Base-by-base conservation (phyloP, 768 basidiomycete species). In the Pleurotus ostreatus region DNA sequence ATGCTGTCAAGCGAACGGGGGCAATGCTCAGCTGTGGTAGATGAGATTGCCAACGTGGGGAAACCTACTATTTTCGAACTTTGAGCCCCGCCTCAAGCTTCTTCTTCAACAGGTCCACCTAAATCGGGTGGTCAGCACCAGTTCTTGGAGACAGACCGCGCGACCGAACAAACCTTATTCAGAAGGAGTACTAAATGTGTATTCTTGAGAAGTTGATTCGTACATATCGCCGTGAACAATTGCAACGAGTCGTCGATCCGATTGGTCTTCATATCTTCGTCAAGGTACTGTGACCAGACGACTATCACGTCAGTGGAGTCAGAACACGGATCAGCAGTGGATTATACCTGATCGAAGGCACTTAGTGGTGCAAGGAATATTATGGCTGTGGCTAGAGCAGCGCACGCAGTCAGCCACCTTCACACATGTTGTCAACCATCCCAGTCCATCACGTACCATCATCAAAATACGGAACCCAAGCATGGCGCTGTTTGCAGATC, bases 331-430 rank as follows among this genome's bases (percentile, higher is more conserved):
- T 45, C 37, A 45, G 23, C 40, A 38, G 34, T 46, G 30, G 46
- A 11, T 49, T 46, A 55, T 64, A 84, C 88, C 81, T 92, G 89
- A 75, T 93, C 89, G 66, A 89, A 93, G 40, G 91, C 91, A 63
- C 88, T 89, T 60, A 93, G 86, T 40, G 91, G 91, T 49, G 89
- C 91, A 49, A 93, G 73, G 69, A 93, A 93, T 68, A 93, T 92
- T 65, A 93, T 85, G 30, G 91, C 89, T 44, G 87, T 85, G 3
- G 88, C 89, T 91, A 64, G 47, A 57, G 11, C 11, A 9, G 8
- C 9, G 30, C 9, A 34, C 1, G 11, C 30, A 9, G 9, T 34
- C 30, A 34, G 30, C 9, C 30, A 34, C 11, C 30, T 34, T 34
- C 30, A 34, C 30, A 34, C 30, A 34, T 34, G 30, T 34, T 34